Evolutionary conservation across 2,329 filamentous ascomycete species (phyloP).

Genomic region (Helminthosporium solani): DNA sequence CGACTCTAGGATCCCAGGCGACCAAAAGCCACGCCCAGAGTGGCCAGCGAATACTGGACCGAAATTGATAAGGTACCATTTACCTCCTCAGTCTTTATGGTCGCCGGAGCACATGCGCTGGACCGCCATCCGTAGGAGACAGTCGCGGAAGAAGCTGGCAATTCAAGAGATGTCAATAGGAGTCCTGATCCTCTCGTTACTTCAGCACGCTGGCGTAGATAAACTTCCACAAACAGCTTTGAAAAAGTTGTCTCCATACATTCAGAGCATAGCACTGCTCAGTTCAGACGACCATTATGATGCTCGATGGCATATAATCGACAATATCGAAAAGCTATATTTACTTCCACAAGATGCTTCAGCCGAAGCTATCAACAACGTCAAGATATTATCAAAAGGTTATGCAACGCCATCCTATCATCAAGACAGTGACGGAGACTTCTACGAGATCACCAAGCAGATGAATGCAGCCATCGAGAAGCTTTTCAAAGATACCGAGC

Average conservation of each 20-base stretch:
- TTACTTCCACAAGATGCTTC: slow-evolving; percentile 9
- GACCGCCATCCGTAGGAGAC: slow-evolving; percentile 33
- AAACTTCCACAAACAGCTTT: slow-evolving; percentile 10
- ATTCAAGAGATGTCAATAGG: slow-evolving; percentile 45
- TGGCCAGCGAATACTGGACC: slow-evolving; percentile 47
- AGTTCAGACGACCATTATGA: slow-evolving; percentile 1
- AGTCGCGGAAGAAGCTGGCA: slow-evolving; percentile 47
- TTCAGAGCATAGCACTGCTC: slow-evolving; percentile 16
- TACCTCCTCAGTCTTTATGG: slow-evolving; percentile 51
- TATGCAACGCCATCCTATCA: slow-evolving; percentile 32
- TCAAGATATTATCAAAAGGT: slow-evolving; percentile 12
- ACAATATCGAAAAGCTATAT: slow-evolving; percentile 18
- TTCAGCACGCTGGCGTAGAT: slow-evolving; percentile 20
- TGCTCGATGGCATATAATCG: slow-evolving; percentile 18
- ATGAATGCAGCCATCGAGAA: slow-evolving; percentile 36
- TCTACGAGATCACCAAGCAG: slow-evolving; percentile 26
- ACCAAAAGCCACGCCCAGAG: slow-evolving; percentile 19
- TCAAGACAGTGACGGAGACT: slow-evolving; percentile 43
- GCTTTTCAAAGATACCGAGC: slow-evolving; percentile 17
- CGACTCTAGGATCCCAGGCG: slow-evolving; percentile 30
- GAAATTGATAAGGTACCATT: slow-evolving; percentile 25
- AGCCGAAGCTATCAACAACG: slow-evolving; percentile 12
- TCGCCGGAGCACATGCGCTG: slow-evolving; percentile 35
- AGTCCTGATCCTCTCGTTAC: slow-evolving; percentile 41
- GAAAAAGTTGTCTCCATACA: slow-evolving; percentile 19